Evolutionary conservation across 225 moss, liverwort and hornwort species (phyloP), one percentile per base, ranked within the genome.

Genomic region (Physcomitrellopsis africana): DNA sequence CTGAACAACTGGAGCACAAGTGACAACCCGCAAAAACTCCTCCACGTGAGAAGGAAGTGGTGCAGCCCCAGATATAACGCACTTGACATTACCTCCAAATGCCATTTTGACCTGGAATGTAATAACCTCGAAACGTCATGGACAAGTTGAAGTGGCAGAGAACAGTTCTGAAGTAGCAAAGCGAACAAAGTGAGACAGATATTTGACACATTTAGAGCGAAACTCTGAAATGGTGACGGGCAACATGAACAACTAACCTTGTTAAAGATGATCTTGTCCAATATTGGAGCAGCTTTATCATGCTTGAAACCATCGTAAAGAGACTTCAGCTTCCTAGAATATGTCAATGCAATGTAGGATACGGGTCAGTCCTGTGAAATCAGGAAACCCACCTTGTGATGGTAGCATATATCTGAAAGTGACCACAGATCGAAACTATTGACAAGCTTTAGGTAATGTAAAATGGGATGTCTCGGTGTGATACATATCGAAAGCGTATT

Each of bases 21-120:
- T 92, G 67, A 94, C 87, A 15, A 91, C 91, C 52, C 92, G 84
- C 86, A 97, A 81, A 82, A 92, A 97, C 72, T 97, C 96, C 86
- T 97, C 96, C 8, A 91, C 83, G 63, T 97, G 84, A 44, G 81
- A 62, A 20, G 94, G 89, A 51, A 97, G 87, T 0, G 96, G 94
- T 61, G 96, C 96, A 65, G 89, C 96, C 76, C 96, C 96, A 57
- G 94, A 94, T 69, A 91, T 22, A 70, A 97, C 79, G 37, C 92
- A 84, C 60, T 85, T 88, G 22, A 97, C 91, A 1, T 81, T 83
- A 11, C 96, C 96, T 81, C 96, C 96, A 23, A 97, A 86, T 27
- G 77, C 89, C 73, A 76, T 76, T 76, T 91, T 97, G 52, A 96
- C 90, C 95, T 95, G 75, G 41, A 70, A 44, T 20, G 60, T 61